A percentile compares a stretch with the other conserved stretches of the same genome.
phyloP scores from a whole-genome alignment of 1,284 basidiomycete species.

The Thelephora terrestris region DNA sequence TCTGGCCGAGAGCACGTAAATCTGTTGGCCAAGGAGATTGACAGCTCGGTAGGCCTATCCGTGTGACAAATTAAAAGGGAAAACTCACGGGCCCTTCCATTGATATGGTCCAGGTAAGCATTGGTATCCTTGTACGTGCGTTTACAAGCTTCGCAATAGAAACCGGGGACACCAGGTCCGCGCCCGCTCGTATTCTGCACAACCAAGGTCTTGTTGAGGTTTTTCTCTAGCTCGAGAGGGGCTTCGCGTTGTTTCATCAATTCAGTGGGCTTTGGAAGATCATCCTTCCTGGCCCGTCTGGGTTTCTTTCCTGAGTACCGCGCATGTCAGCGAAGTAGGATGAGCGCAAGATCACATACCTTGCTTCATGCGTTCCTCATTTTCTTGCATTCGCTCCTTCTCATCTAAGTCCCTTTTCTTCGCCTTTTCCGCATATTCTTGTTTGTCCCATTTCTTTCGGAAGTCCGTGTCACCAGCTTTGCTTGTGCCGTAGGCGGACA shows the following conservation, averaged over 20 bases:
- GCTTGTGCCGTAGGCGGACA: slow-evolving; percentile 42
- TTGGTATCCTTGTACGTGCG: slow-evolving; percentile 90
- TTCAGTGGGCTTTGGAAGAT: slow-evolving; percentile 83
- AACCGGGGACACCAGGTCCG: slow-evolving; percentile 84
- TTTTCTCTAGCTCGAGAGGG: slow-evolving; percentile 82
- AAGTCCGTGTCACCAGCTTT: slow-evolving; percentile 69
- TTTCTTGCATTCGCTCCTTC: slow-evolving; percentile 73
- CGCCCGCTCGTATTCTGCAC: slow-evolving; percentile 72
- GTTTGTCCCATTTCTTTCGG: slow-evolving; percentile 80
- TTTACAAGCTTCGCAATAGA: slow-evolving; percentile 85
- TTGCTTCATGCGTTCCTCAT: slow-evolving; percentile 74
- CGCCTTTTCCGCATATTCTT: slow-evolving; percentile 71
- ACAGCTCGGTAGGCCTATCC: slow-evolving; percentile 4
- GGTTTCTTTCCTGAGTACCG: slow-evolving; percentile 67
- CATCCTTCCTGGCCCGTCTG: slow-evolving; percentile 47
- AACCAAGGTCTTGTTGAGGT: slow-evolving; percentile 86
- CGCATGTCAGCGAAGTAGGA: not conserved
- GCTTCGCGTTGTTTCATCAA: slow-evolving; percentile 78
- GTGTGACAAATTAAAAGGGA: slow-evolving; percentile 2
- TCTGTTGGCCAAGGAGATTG: slow-evolving; percentile 37
- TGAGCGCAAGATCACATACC: slow-evolving; percentile 35
- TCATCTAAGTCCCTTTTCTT: slow-evolving; percentile 70
- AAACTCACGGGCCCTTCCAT: slow-evolving; percentile 81
- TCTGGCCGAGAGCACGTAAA: slow-evolving; percentile 86
- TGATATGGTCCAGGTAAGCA: slow-evolving; percentile 94